Evolutionary conservation across 2,329 filamentous ascomycete species (phyloP), one percentile per base, ranked within the genome.

Genomic region (Colletotrichum karsti): DNA sequence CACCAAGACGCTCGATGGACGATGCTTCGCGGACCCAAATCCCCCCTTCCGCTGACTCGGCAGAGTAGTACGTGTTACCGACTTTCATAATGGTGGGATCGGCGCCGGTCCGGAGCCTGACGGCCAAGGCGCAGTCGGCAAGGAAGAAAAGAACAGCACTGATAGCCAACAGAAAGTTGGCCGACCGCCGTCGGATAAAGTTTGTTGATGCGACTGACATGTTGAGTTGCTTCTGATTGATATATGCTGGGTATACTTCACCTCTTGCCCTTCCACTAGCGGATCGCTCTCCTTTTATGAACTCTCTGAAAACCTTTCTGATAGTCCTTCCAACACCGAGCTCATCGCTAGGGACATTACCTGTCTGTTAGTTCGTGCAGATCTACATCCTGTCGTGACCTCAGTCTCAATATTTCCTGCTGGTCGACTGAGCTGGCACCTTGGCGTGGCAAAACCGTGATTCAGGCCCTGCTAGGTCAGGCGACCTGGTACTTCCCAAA

Each of bases 1-100:
- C 48, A 7, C 68, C 69, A 33, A 74, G 69, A 18, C 69, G 63
- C 7, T 69, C 61, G 41, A 74, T 24, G 10, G 71, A 67, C 1
- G 67, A 39, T 3, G 72, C 67, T n/a, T 53, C 51, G n/a, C 70
- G 72, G 18, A 73, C 66, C 24, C 54, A 70, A 54, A 74, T 71
- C 42, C 58, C 66, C 37, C 70, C 72, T 7, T 56, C 64, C 20
- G 53, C 69, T 7, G 73, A 70, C n/a, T 74, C 70, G 57, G 66
- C 73, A 5, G 73, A 74, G 69, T 71, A 73, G 62, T 72, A 73
- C 20, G 57, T 69, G 63, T 61, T 55, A 15, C 69, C 71, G 33
- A 69, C 42, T 50, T 66, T 69, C 60, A 74, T 65, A 18, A 69
- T 57, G 20, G 72, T 63, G 8, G 73, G 73, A 63, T 74, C 73